Base-by-base conservation (phyloP, 306 rosid genomes). In the Vigna mungo region DNA sequence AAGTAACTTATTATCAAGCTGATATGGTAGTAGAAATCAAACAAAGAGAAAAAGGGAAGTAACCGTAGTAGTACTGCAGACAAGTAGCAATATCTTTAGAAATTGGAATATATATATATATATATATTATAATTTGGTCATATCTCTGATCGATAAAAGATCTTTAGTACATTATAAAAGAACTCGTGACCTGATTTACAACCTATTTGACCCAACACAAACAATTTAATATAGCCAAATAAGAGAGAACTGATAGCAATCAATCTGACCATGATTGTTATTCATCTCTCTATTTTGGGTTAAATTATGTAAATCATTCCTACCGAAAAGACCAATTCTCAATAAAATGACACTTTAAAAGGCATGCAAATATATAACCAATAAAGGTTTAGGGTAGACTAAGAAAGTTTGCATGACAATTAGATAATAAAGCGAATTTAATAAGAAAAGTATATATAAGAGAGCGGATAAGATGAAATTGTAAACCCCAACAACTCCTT, bases 31-130 rank as follows among this genome's bases (percentile, higher is more conserved):
- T 7, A 46, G 27, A 73, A 74, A 65, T 74, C 55, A 81, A 49
- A 52, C 34, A 59, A 34, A 69, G 18, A 60, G 51, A 82, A 37
- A 11, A 68, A 6, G 43, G 39, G 73, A 78, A 53, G 48, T 20
- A 49, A 47, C 34, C 14, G 48, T 23, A 10, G 53, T 53, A 10
- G 53, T 53, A 27, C 9, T 4, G 53, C 4, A 62, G 18, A 15
- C 13, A 49, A 34, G 76, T 16, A 56, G 27, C 59, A 65, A 46
- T 54, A 30, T 34, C 37, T 4, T 34, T 5, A 34, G 6, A 34
- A 5, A 34, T 4, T 34, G 37, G 7, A 34, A 34, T 34, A n/a
- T n/a, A n/a, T n/a, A n/a, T n/a, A 34, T 0, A 34, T 34, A 34
- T 34, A 34, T 34, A 5, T 34, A 34, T 5, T 34, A 34, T 34